Percentiles rank a stretch among this genome's conserved stretches.
These are phyloP conservation scores for Hirschfeldia incana DNA, from an alignment of 345 rosid species.

Conservation along the genomic window DNA sequence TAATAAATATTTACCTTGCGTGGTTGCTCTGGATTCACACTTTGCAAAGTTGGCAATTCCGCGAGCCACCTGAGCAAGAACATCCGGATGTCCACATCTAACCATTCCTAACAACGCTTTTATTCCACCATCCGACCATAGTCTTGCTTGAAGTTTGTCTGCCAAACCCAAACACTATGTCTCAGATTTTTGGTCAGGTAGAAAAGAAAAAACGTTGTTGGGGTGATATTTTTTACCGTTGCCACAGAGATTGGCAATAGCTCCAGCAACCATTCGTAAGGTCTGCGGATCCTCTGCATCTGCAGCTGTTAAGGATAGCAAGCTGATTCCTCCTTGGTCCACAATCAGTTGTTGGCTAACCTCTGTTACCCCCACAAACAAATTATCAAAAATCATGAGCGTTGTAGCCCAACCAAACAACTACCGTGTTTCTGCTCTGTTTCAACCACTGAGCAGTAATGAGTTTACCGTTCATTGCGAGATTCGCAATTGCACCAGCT, in stretches of 20 bases:
- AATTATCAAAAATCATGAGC: slow-evolving; percentile 16
- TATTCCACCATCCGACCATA: slow-evolving; percentile 93
- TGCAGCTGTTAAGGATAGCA: slow-evolving; percentile 79
- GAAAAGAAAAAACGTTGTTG: neutral
- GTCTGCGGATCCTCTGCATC: slow-evolving; percentile 96
- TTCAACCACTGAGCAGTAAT: neutral
- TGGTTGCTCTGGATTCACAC: slow-evolving; percentile 88
- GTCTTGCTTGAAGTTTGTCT: slow-evolving; percentile 88
- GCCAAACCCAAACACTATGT: slow-evolving; percentile 5
- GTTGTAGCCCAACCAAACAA: slow-evolving; percentile 16
- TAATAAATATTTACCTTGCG: slow-evolving; percentile 80
- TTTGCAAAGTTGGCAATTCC: slow-evolving; percentile 99
- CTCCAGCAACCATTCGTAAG: slow-evolving; percentile 98
- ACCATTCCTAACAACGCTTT: slow-evolving; percentile 97
- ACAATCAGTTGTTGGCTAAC: slow-evolving; percentile 94
- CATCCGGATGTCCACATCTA: slow-evolving; percentile 91
- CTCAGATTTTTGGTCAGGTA: slow-evolving; percentile 1
- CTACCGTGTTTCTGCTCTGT: slow-evolving; percentile 18
- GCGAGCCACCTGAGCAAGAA: slow-evolving; percentile 96
- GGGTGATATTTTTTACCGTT: slow-evolving; percentile 56
- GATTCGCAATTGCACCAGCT: slow-evolving; percentile 98
- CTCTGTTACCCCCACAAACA: slow-evolving; percentile 53
- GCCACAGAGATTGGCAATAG: slow-evolving; percentile 96
- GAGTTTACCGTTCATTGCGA: slow-evolving; percentile 91
- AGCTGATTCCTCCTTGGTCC: slow-evolving; percentile 88